A percentile compares a stretch with the other conserved stretches of the same genome.
Evolutionary conservation across 2,329 filamentous ascomycete species (phyloP).

Genomic region (Rachicladosporium sp.): DNA sequence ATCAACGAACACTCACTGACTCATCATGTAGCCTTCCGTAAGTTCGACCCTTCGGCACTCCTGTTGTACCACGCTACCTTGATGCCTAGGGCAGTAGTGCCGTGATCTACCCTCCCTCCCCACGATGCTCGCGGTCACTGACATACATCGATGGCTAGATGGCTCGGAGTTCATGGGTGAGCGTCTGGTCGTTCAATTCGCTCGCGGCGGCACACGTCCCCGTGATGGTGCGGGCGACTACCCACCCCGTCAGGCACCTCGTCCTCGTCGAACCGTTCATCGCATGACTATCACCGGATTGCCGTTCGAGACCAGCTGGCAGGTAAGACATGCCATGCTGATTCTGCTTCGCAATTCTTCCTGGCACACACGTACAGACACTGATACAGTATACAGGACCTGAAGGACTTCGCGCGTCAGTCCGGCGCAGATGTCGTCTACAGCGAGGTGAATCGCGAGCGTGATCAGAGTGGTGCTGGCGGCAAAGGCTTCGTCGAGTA

Average conservation of each 20-base stretch:
- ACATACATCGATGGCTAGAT: conserved; percentile 46
- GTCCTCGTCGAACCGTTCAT: conserved; percentile 85
- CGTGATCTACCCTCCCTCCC: conserved; percentile 2
- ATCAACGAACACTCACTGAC: conserved; percentile 7
- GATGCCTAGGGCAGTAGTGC: not conserved
- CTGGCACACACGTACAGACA: no score
- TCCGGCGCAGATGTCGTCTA: conserved; percentile 96
- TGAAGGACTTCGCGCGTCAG: conserved; percentile 98
- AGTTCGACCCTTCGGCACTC: conserved; percentile 15
- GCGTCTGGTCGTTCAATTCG: conserved; percentile 94
- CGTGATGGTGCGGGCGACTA: conserved; percentile 45
- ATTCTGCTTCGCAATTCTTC: conserved; percentile 4
- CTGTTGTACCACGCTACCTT: conserved; percentile 1
- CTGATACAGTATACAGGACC: conserved; percentile 58
- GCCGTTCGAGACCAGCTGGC: conserved; percentile 97
- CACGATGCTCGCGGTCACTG: conserved; percentile 16
- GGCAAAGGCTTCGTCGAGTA: conserved; percentile 91
- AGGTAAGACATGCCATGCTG: conserved; percentile 46
- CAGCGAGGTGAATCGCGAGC: conserved; percentile 86
- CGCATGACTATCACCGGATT: conserved; percentile 97
- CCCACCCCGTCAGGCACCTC: conserved; percentile 52
- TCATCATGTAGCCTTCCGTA: conserved; percentile 41
- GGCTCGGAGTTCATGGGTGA: conserved; percentile 97
- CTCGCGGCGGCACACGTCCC: conserved; percentile 63
- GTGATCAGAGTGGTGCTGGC: conserved; percentile 47